Evolutionary conservation across 306 rosid species (phyloP).

Genomic region (Gleditsia sinensis): DNA sequence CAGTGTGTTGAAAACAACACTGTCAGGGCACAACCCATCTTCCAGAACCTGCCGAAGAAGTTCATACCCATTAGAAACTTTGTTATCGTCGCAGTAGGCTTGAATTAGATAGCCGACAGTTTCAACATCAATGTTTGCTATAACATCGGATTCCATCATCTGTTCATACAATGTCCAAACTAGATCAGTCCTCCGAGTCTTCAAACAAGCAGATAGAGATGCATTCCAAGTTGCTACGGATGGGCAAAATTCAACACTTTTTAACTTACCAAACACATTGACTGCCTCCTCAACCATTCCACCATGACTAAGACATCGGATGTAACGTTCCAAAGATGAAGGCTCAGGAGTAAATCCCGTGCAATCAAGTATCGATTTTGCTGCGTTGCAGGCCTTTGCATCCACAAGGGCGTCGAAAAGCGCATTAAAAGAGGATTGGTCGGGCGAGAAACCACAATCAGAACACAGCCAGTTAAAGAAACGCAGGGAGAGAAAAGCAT

Average conservation of each 20-base stretch:
- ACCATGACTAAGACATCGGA: slow-evolving; percentile 47
- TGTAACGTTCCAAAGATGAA: slow-evolving; percentile 58
- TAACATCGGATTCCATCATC: slow-evolving; percentile 62
- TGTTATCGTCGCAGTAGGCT: slow-evolving; percentile 59
- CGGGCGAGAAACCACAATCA: slow-evolving; percentile 46
- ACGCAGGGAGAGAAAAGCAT: slow-evolving; percentile 65
- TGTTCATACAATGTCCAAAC: slow-evolving; percentile 67
- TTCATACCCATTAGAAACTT: slow-evolving; percentile 53
- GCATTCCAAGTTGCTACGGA: slow-evolving; percentile 60
- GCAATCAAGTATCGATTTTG: slow-evolving; percentile 50
- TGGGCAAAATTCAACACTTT: slow-evolving; percentile 50
- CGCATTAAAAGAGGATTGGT: slow-evolving; percentile 46
- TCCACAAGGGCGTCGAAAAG: slow-evolving; percentile 63
- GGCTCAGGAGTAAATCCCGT: slow-evolving; percentile 50
- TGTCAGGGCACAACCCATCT: slow-evolving; percentile 57
- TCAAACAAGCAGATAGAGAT: slow-evolving; percentile 56
- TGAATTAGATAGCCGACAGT: slow-evolving; percentile 63
- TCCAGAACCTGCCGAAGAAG: slow-evolving; percentile 64
- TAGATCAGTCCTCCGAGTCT: slow-evolving; percentile 54
- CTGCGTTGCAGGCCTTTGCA: slow-evolving; percentile 62
- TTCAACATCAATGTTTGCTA: slow-evolving; percentile 45
- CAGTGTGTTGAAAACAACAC: slow-evolving; percentile 53
- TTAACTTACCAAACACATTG: slow-evolving; percentile 48
- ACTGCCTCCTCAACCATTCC: slow-evolving; percentile 66
- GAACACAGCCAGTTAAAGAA: slow-evolving; percentile 75